A percentile compares a stretch with the other conserved stretches of the same genome.
Conservation (phyloP, 116 monocot species). For the Phalaenopsis hybrid region DNA sequence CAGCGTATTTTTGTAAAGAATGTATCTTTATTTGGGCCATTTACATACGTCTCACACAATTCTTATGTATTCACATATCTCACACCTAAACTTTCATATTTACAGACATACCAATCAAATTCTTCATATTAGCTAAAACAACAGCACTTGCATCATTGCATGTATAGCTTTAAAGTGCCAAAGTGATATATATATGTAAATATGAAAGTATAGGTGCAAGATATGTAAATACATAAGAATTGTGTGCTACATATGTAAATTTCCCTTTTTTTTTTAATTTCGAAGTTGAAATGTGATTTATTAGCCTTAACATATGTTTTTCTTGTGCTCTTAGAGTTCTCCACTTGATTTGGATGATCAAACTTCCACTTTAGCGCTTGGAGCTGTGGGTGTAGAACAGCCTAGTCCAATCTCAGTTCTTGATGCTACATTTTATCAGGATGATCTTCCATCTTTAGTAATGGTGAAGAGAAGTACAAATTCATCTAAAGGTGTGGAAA, state of each 20-base stretch:
- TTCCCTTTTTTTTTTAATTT: not conserved
- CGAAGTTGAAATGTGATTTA: not conserved
- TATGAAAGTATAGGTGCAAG: no score
- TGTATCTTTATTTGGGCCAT: not conserved
- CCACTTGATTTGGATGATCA: slow-evolving; percentile 22
- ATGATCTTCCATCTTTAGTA: slow-evolving; percentile 30
- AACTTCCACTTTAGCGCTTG: slow-evolving; percentile 17
- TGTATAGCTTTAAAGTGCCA: no score
- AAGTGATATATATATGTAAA: no score
- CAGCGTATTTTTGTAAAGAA: not conserved
- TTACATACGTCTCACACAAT: no score
- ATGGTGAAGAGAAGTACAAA: slow-evolving; percentile 23
- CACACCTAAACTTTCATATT: no score
- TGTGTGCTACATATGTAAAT: no score
- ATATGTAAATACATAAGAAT: no score
- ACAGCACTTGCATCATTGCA: no score
- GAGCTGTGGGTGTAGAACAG: slow-evolving; percentile 29
- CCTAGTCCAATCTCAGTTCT: slow-evolving; percentile 74
- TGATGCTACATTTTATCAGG: slow-evolving; percentile 45
- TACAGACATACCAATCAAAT: no score
- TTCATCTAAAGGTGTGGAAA: slow-evolving; percentile 33
- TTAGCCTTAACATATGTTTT: not conserved
- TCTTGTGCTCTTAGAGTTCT: slow-evolving; percentile 31
- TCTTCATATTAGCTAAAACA: no score
- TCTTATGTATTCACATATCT: no score